A percentile compares a stretch with the other conserved stretches of the same genome.
Evolutionary conservation across 1,284 basidiomycete genomes (phyloP).

Genomic region (Vanrija sp.): DNA sequence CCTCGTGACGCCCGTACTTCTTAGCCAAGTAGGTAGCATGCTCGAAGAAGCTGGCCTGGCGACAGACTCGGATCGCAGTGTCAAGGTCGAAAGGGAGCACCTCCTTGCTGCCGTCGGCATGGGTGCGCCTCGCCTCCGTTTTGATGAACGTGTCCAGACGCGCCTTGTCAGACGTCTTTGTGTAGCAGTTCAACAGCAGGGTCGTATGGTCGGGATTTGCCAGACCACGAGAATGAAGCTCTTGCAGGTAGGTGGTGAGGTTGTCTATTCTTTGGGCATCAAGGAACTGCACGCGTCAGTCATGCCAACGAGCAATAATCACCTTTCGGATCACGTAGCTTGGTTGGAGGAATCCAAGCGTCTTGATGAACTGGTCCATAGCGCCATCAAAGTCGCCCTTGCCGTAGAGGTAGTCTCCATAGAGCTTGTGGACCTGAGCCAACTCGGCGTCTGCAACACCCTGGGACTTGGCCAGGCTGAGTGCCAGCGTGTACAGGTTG

Average conservation of each 20-base stretch:
- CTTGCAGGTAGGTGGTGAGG: slow-evolving; percentile 92
- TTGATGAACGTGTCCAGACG: slow-evolving; percentile 90
- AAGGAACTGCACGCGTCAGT: slow-evolving; percentile 64
- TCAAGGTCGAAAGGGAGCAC: slow-evolving; percentile 94
- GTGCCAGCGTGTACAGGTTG: slow-evolving; percentile 67
- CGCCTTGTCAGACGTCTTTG: slow-evolving; percentile 86
- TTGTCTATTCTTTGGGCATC: slow-evolving; percentile 94
- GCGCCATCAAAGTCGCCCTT: slow-evolving; percentile 91
- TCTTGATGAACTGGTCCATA: slow-evolving; percentile 87
- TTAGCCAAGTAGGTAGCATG: slow-evolving; percentile 92
- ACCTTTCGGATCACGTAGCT: slow-evolving; percentile 97
- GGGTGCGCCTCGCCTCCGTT: slow-evolving; percentile 59
- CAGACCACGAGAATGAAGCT: slow-evolving; percentile 79
- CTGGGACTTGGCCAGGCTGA: slow-evolving; percentile 67
- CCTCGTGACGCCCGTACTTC: slow-evolving; percentile 85
- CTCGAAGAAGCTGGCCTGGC: slow-evolving; percentile 92
- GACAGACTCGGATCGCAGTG: slow-evolving; percentile 91
- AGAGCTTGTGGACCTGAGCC: slow-evolving; percentile 80
- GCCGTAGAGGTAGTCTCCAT: slow-evolving; percentile 85
- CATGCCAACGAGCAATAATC: slow-evolving; percentile 6
- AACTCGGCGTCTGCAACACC: slow-evolving; percentile 65
- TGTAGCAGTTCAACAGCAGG: slow-evolving; percentile 90
- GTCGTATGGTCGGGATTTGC: slow-evolving; percentile 98
- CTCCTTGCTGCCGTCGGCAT: slow-evolving; percentile 51
- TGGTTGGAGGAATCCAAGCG: slow-evolving; percentile 82